Evolutionary conservation across 129 eudicot genomes (phyloP), one percentile per base, ranked within the genome.

Genomic region (Dittrichia graveolens): DNA sequence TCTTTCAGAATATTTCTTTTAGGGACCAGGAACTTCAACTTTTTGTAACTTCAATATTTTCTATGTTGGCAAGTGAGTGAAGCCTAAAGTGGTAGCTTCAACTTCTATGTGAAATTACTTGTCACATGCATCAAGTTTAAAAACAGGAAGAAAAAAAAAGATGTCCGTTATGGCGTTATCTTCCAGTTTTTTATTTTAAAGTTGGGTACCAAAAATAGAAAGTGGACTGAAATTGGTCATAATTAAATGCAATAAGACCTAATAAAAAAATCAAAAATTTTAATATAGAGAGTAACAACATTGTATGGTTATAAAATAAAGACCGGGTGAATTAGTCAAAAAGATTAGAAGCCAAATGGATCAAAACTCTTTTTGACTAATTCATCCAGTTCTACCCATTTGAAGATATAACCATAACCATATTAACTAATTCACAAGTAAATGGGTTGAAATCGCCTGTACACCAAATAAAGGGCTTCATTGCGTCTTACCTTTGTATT

Each of bases 401-500:
- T 38, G 35, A 37, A 68, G 14, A 50, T 50, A 38, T 11, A 6
- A 46, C n/a, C 14, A 34, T 24, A 42, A 19, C 18, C 5, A 47
- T 9, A 39, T 41, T 7, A 38, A 55, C 66, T 6, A 56, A 34
- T 34, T 44, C 4, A 10, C 3, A 13, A 7, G 16, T 72, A 72
- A 31, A 59, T 3, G 35, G 14, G 4, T 44, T 5, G 6, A 8
- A 40, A 58, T 44, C 4, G 9, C 55, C 54, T 54, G 44, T 5
- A 59, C 13, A 39, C 40, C 15, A 18, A 37, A 65, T 14, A 43
- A 43, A 19, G 34, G 10, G 46, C 39, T 38, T 76, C 69, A 46
- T 38, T 67, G 53, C 37, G 46, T 46, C 52, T 38, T 69, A 77
- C 76, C 77, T 78, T 78, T 24, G 72, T 15, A 71, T 86, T 75